Evolutionary conservation across 1,284 basidiomycete genomes (phyloP).

Genomic region (Cryptococcus maquisensis): DNA sequence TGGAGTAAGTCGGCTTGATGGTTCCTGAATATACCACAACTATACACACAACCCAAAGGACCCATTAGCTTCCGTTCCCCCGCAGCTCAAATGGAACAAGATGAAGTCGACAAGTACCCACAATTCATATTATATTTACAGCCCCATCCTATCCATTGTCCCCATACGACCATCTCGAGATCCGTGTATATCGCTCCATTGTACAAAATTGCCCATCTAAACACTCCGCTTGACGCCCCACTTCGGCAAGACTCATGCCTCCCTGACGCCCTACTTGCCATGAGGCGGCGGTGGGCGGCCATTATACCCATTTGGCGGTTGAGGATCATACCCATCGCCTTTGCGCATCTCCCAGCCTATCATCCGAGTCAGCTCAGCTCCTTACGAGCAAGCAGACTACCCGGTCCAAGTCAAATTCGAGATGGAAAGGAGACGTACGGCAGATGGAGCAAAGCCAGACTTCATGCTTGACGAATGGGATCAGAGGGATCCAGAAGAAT

Average conservation of each 20-base stretch:
- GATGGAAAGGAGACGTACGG: conserved; percentile 23
- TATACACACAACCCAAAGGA: too few species aligned
- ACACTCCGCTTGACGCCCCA: not conserved
- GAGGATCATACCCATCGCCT: conserved; percentile 34
- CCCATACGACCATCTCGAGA: not conserved
- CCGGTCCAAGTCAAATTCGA: not conserved
- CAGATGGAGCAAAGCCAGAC: conserved; percentile 45
- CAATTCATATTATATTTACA: too few species aligned
- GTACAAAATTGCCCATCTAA: not conserved
- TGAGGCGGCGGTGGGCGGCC: conserved; percentile 2
- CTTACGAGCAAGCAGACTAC: not conserved
- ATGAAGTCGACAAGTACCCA: too few species aligned
- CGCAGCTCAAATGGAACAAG: too few species aligned
- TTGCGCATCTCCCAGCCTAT: conserved; percentile 36
- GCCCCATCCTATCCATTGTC: too few species aligned
- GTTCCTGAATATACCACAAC: too few species aligned
- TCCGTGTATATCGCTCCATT: not conserved
- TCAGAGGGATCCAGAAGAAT: conserved; percentile 44
- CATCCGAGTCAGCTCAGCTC: not conserved
- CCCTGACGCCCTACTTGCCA: not conserved
- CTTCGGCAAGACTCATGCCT: not conserved
- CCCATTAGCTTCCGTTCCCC: too few species aligned
- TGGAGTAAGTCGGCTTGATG: too few species aligned
- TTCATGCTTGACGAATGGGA: conserved; percentile 36
- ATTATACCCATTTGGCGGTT: conserved; percentile 24